These are phyloP conservation scores for Nannochloropsis gaditana DNA, from an alignment of 108 stramenopile genomes.

Conservation along the genomic window DNA sequence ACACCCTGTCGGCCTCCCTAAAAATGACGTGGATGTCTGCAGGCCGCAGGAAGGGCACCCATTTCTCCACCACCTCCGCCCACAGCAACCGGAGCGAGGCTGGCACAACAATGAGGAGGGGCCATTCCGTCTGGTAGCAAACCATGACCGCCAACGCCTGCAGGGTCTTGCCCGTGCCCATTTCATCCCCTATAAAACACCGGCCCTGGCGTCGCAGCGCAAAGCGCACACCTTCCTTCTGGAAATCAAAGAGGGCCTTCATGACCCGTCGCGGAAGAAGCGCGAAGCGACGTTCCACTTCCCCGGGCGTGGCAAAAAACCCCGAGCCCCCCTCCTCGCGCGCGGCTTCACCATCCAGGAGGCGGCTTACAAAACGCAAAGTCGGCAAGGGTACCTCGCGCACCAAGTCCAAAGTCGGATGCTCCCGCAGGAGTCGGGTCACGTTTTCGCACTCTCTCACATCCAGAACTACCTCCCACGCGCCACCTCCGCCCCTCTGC, in stretches of 20 bases:
- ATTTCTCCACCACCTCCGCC: conserved; percentile 82
- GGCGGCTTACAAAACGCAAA: not conserved
- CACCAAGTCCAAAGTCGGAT: conserved; percentile 8
- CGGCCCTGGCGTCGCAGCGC: conserved; percentile 58
- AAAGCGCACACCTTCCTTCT: conserved; percentile 40
- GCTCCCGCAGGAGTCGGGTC: not conserved
- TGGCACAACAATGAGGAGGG: conserved; percentile 76
- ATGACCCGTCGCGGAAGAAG: conserved; percentile 24
- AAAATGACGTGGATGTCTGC: conserved; percentile 35
- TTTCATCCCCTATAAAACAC: conserved; percentile 77
- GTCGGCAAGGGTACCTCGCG: not conserved
- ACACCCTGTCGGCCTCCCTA: not conserved
- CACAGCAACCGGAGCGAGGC: conserved; percentile 72
- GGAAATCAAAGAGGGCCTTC: conserved; percentile 30
- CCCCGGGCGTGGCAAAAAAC: not conserved
- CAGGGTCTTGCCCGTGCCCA: conserved; percentile 82
- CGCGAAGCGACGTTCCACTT: not conserved
- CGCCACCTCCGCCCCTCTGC: not conserved
- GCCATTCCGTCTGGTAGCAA: conserved; percentile 75
- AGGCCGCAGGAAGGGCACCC: conserved; percentile 50
- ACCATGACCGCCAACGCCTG: conserved; percentile 73
- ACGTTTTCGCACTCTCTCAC: conserved; percentile 2
- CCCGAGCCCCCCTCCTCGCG: not conserved
- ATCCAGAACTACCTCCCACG: conserved; percentile 19
- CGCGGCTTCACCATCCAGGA: not conserved